A percentile compares a stretch with the other conserved stretches of the same genome.
These are phyloP conservation scores for Chytriomyces confervae DNA, from an alignment of 192 early-diverging fungal genomes.

Conservation along the genomic window DNA sequence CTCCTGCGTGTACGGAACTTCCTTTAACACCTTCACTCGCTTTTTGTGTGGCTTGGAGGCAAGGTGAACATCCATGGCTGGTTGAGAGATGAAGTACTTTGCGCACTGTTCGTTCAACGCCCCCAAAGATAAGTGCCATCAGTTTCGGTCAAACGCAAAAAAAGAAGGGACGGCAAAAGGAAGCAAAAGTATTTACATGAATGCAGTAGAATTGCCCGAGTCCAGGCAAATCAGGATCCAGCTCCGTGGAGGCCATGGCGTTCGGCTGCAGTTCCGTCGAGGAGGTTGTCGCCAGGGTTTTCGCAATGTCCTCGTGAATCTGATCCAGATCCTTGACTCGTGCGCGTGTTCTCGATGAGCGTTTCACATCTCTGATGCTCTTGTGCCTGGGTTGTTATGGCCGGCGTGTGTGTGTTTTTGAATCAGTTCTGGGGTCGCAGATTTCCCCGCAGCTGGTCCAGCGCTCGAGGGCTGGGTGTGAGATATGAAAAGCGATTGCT, in stretches of 20 bases:
- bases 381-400: slow-evolving; percentile 49
- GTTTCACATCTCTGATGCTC: slow-evolving; percentile 79
- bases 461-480: no score
- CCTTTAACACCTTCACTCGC: slow-evolving; percentile 83
- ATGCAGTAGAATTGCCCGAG: slow-evolving; percentile 91
- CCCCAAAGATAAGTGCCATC: not conserved
- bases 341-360: slow-evolving; percentile 80
- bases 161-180: not conserved
- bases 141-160: not conserved
- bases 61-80: slow-evolving; percentile 68
- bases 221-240: slow-evolving; percentile 89
- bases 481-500: no score
- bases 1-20: slow-evolving; percentile 86
- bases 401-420: no score
- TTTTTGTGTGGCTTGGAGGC: slow-evolving; percentile 87
- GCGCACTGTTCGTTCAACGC: slow-evolving; percentile 49
- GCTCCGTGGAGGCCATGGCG: slow-evolving; percentile 53
- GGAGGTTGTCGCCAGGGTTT: slow-evolving; percentile 54
- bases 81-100: slow-evolving; percentile 74
- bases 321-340: slow-evolving; percentile 95
- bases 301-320: slow-evolving; percentile 83
- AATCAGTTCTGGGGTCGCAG: no score
- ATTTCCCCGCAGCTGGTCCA: no score
- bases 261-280: not conserved
- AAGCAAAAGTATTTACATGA: slow-evolving; percentile 46